Percentiles rank a stretch among this genome's conserved stretches.
Evolutionary conservation across 148 eudicot species (phyloP).

Genomic region (Mesembryanthemum crystallinum): DNA sequence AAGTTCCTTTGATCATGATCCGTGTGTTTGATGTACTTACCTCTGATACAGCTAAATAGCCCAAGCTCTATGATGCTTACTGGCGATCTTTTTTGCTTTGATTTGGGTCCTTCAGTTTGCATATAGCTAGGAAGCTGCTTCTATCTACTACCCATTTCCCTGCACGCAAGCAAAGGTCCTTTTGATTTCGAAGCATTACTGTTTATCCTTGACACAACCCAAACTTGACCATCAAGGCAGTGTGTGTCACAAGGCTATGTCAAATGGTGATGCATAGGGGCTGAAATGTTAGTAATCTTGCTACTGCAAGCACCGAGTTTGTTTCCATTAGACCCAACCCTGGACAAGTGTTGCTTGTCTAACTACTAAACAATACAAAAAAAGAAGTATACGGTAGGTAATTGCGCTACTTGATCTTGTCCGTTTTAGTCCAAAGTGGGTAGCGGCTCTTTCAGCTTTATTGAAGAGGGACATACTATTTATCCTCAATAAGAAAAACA

Average conservation of each 20-base stretch:
- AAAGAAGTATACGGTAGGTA: too few relatives aligned
- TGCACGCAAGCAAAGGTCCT: neutral
- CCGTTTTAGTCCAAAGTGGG: too few relatives aligned
- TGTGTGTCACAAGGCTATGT: neutral
- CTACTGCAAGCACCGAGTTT: neutral
- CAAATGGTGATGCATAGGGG: neutral
- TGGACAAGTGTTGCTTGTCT: neutral
- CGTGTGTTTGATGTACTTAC: neutral
- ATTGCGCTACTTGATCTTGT: neutral
- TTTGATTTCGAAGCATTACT: neutral
- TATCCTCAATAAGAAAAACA: neutral
- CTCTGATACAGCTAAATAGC: neutral
- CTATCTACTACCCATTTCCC: neutral
- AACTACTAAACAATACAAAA: neutral
- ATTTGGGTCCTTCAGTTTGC: neutral
- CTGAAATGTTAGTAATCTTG: neutral
- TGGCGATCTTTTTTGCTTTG: neutral
- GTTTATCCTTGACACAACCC: neutral
- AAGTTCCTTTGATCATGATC: neutral
- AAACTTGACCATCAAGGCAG: neutral
- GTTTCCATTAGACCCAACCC: neutral
- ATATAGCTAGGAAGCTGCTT: neutral
- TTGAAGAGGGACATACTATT: neutral
- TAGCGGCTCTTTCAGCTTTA: neutral
- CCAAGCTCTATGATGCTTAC: neutral